Conservation (phyloP, 208 protist species). For the Leptomonas pyrrhocoris region DNA sequence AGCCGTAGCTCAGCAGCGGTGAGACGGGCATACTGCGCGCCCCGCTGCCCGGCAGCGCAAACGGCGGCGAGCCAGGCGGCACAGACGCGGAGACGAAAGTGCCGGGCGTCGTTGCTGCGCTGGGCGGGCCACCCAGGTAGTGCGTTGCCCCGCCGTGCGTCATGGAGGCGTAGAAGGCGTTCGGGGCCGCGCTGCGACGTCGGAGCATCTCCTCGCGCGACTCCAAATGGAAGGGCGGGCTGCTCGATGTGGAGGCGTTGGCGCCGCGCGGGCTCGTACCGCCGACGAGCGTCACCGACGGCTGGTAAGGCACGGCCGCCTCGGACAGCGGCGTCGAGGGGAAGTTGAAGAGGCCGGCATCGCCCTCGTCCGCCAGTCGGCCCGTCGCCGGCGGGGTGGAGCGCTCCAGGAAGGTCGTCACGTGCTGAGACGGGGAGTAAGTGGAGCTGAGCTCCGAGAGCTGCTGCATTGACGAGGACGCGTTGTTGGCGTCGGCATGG, state of each 20-base stretch:
- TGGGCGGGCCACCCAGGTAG: constrained; percentile 28
- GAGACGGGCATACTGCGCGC: constrained; percentile 49
- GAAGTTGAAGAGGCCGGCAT: constrained; percentile 24
- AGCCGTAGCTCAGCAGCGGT: constrained; percentile 44
- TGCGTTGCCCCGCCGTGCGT: constrained; percentile 31
- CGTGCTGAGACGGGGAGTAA: constrained; percentile 52
- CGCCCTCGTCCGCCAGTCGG: constrained; percentile 25
- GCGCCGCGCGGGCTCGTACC: constrained; percentile 22
- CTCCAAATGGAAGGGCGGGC: constrained; percentile 66
- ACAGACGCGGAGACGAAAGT: constrained; percentile 29
- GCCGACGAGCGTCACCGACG: constrained; percentile 9
- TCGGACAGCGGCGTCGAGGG: constrained; percentile 36
- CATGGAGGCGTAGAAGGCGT: constrained; percentile 56
- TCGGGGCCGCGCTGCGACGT: constrained; percentile 62
- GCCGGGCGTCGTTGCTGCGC: constrained; percentile 38
- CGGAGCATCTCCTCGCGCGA: constrained; percentile 88
- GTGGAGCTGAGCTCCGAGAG: constrained; percentile 37
- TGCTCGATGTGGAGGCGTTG: constrained; percentile 24
- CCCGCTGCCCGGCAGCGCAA: constrained; percentile 20
- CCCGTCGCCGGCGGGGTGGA: constrained; percentile 24
- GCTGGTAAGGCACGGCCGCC: constrained; percentile 27
- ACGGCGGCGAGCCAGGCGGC: constrained; percentile 13
- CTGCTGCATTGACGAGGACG: constrained; percentile 30
- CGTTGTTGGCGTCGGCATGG: not conserved
- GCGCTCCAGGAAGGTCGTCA: constrained; percentile 42